phyloP scores from a whole-genome alignment of 768 basidiomycete genomes.

The Calvatia gigantea region DNA sequence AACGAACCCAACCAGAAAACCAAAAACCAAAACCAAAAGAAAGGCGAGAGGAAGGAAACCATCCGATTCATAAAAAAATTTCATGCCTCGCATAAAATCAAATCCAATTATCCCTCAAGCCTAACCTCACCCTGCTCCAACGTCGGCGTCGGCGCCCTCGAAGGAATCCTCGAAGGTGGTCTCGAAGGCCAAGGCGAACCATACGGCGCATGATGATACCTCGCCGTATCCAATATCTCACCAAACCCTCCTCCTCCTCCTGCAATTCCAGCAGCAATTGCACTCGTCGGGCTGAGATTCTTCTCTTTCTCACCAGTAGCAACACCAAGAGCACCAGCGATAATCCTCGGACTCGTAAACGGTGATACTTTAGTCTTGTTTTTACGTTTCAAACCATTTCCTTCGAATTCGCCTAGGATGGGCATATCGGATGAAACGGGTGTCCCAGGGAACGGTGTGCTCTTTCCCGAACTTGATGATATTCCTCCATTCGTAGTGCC shows the following conservation, averaged over 20 bases:
- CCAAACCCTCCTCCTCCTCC: slow-evolving; percentile 9
- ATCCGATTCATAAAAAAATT: too few species aligned
- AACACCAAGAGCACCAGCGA: slow-evolving; percentile 37
- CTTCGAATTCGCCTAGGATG: slow-evolving; percentile 58
- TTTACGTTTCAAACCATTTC: slow-evolving; percentile 36
- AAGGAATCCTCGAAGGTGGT: slow-evolving; percentile 31
- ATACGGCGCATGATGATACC: slow-evolving; percentile 37
- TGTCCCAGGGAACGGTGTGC: slow-evolving; percentile 26
- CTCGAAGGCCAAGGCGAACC: slow-evolving; percentile 38
- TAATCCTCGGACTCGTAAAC: slow-evolving; percentile 11
- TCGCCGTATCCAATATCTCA: slow-evolving; percentile 31
- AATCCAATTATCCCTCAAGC: too few species aligned
- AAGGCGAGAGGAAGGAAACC: too few species aligned
- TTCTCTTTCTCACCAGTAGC: neutral
- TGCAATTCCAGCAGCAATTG: slow-evolving; percentile 9
- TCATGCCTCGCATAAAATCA: too few species aligned
- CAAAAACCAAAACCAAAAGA: too few species aligned
- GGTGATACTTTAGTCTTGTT: slow-evolving; percentile 18
- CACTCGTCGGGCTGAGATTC: too few species aligned
- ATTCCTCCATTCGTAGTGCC: too few species aligned
- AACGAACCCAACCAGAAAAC: too few species aligned
- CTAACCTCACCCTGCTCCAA: neutral
- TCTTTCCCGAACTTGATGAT: neutral
- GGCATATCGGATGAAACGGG: slow-evolving; percentile 48
- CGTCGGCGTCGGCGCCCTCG: slow-evolving; percentile 24